Percentiles rank a stretch among this genome's conserved stretches.
These are phyloP conservation scores for Biscogniauxia mediterranea DNA, from an alignment of 2,329 filamentous ascomycete genomes.

Conservation along the genomic window DNA sequence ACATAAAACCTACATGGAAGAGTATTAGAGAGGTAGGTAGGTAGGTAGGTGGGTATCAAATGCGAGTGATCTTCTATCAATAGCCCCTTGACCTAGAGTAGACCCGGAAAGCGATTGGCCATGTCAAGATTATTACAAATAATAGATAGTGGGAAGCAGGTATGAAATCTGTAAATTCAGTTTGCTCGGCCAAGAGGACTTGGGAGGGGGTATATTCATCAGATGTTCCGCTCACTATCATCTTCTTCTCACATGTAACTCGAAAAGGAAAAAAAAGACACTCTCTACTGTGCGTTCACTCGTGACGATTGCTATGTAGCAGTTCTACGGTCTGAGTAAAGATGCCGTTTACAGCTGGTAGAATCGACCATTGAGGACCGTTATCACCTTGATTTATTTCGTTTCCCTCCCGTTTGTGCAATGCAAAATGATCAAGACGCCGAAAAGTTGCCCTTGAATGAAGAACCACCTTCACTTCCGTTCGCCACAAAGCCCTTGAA, in stretches of 20 bases:
- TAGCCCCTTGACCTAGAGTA: too few species aligned
- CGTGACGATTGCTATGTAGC: conserved; percentile 21
- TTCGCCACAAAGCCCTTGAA: conserved; percentile 11
- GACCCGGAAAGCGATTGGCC: too few species aligned
- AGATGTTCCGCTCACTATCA: not conserved
- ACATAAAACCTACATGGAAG: too few species aligned
- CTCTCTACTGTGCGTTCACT: conserved; percentile 5
- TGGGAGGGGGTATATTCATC: not conserved
- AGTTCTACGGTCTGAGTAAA: conserved; percentile 17
- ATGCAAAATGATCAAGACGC: conserved; percentile 31
- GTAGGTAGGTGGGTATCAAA: too few species aligned
- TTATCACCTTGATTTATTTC: conserved; percentile 12
- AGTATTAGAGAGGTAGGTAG: too few species aligned
- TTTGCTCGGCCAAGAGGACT: not conserved
- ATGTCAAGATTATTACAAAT: too few species aligned
- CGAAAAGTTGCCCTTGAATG: conserved; percentile 23
- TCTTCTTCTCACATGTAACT: not conserved
- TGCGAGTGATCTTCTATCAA: too few species aligned
- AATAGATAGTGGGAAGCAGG: too few species aligned
- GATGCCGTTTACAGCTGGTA: conserved; percentile 14
- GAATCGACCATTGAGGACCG: conserved; percentile 19
- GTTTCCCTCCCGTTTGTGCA: conserved; percentile 22
- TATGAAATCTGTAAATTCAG: too few species aligned
- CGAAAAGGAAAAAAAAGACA: not conserved
- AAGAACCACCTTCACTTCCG: conserved; percentile 14